phyloP scores from a whole-genome alignment of 352 stramenopile species.

The Phytophthora constricta region DNA sequence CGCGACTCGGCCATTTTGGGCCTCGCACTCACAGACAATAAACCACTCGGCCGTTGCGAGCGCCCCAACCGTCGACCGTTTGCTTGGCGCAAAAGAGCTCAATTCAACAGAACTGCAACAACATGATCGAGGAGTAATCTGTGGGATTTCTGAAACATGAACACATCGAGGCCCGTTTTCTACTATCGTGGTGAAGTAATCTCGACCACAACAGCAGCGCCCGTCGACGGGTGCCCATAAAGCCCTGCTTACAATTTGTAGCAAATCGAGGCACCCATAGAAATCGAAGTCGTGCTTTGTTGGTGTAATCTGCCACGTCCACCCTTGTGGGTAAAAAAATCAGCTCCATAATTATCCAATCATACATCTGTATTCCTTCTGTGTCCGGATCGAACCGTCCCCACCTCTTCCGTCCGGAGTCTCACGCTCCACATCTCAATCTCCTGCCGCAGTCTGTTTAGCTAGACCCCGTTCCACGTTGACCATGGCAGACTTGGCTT shows the following conservation, averaged over 20 bases:
- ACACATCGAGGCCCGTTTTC: not conserved
- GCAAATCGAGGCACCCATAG: no score
- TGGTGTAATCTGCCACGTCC: no score
- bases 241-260: no score
- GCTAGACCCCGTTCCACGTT: not conserved
- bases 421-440: conserved; percentile 15
- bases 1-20: conserved; percentile 12
- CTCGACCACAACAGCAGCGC: no score
- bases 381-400: no score
- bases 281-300: no score
- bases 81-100: no score
- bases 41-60: conserved; percentile 21
- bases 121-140: not conserved
- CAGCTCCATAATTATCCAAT: not conserved
- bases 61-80: conserved; percentile 12
- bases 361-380: no score
- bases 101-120: no score
- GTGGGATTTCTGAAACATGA: not conserved
- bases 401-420: conserved; percentile 29
- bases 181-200: not conserved
- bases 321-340: no score
- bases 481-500: conserved; percentile 58
- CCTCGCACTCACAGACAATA: no score
- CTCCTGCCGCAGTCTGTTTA: not conserved
- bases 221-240: no score